Percentiles rank a stretch among this genome's conserved stretches.
These are phyloP conservation scores for Aspergillus sclerotioniger DNA, from an alignment of 495 filamentous ascomycete species.

Conservation along the genomic window DNA sequence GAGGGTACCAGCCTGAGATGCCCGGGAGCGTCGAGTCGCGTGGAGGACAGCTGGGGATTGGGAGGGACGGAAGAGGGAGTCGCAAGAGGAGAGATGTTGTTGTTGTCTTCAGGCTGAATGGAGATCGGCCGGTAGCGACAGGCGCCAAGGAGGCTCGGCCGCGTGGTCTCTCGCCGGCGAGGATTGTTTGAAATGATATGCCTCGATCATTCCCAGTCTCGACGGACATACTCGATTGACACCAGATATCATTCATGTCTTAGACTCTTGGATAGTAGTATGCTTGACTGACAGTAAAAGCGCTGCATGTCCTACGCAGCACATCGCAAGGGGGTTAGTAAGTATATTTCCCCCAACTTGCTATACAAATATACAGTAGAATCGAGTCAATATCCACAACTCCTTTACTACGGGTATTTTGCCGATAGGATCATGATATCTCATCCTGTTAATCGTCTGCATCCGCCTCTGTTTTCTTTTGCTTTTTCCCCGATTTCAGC, in stretches of 20 bases:
- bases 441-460: not conserved
- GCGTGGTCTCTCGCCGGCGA: constrained; percentile 8
- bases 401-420: not conserved
- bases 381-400: not conserved
- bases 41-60: not conserved
- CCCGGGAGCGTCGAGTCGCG: not conserved
- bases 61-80: not conserved
- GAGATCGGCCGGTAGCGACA: constrained; percentile 23
- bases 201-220: not conserved
- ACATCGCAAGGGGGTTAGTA: not conserved
- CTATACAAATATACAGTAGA: not conserved
- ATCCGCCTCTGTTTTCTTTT: not conserved
- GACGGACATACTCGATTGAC: too few species aligned
- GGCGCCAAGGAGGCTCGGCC: constrained; percentile 16
- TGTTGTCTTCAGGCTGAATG: constrained; percentile 10
- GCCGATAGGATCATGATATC: not conserved
- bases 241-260: too few species aligned
- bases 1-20: not conserved
- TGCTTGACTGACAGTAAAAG: constrained; percentile 3
- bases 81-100: constrained; percentile 5
- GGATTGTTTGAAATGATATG: not conserved
- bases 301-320: constrained; percentile 3
- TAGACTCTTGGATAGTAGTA: too few species aligned
- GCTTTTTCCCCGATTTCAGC: not conserved
- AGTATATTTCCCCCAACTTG: not conserved